A percentile compares a stretch with the other conserved stretches of the same genome.
Evolutionary conservation across 257 asterid genomes (phyloP).

Genomic region (Nyctanthes arbortristis): DNA sequence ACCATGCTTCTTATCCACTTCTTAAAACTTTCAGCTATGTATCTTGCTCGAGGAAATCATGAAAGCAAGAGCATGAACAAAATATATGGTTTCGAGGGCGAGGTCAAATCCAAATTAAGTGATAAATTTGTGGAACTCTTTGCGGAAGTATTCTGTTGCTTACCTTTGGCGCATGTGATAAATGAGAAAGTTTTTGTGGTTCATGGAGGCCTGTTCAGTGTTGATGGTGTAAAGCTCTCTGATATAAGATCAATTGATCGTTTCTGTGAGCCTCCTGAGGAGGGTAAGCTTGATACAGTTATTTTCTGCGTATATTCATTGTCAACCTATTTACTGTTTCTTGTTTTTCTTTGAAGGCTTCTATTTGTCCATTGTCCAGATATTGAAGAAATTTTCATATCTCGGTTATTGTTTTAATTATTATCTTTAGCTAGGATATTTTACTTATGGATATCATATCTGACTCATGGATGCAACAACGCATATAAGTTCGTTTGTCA

Average conservation of each 20-base stretch:
- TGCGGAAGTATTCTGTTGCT: slow-evolving; percentile 96
- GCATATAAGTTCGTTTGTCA: neutral
- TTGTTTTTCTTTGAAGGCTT: neutral
- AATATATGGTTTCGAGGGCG: slow-evolving; percentile 99
- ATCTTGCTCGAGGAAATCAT: slow-evolving; percentile 94
- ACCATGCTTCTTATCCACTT: slow-evolving; percentile 18
- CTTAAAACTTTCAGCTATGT: slow-evolving; percentile 66
- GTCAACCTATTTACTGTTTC: neutral
- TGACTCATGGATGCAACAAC: neutral
- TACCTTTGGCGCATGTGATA: slow-evolving; percentile 92
- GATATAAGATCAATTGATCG: slow-evolving; percentile 89
- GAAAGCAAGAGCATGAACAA: slow-evolving; percentile 99
- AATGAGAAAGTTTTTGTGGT: slow-evolving; percentile 84
- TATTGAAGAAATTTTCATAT: neutral
- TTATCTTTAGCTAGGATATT: neutral
- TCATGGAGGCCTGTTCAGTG: slow-evolving; percentile 99
- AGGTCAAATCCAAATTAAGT: slow-evolving; percentile 88
- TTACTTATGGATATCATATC: neutral
- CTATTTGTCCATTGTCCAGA: neutral
- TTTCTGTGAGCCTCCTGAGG: slow-evolving; percentile 98
- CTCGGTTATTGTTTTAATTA: neutral
- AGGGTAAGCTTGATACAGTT: slow-evolving; percentile 64
- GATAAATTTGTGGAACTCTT: slow-evolving; percentile 92
- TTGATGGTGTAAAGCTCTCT: slow-evolving; percentile 93
- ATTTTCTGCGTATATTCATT: slow-evolving; percentile 1